phyloP scores from a whole-genome alignment of 1,284 basidiomycete genomes.

The Sanguinoderma infundibulare region DNA sequence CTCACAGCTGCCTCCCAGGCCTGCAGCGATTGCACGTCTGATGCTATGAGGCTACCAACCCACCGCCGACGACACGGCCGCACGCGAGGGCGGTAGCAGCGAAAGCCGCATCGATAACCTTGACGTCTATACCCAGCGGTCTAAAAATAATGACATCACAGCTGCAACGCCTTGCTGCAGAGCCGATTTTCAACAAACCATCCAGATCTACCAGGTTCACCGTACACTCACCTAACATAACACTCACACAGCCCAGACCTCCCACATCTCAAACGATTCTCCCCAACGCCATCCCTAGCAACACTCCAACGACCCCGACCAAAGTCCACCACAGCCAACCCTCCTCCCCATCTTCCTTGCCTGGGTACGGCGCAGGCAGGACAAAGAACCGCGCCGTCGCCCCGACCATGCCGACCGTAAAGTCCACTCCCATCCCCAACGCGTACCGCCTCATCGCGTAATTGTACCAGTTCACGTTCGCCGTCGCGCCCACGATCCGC shows the following conservation, averaged over 20 bases:
- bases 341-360: not conserved
- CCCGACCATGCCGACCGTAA: conserved; percentile 25
- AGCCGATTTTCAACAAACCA: too few relatives aligned
- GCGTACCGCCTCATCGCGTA: conserved; percentile 32
- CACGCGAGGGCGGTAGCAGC: too few relatives aligned
- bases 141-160: too few relatives aligned
- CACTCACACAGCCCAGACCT: too few relatives aligned
- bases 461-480: conserved; percentile 32
- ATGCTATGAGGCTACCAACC: not conserved
- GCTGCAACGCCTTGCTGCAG: too few relatives aligned
- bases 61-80: too few relatives aligned
- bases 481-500: conserved; percentile 31
- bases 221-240: not conserved
- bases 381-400: conserved; percentile 31
- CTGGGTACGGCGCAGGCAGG: conserved; percentile 22
- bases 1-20: too few relatives aligned
- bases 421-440: conserved; percentile 20
- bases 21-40: not conserved
- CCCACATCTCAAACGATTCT: conserved; percentile 2
- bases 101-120: too few relatives aligned
- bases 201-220: not conserved
- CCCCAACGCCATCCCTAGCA: conserved; percentile 10
- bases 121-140: too few relatives aligned
- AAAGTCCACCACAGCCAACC: conserved; percentile 7
- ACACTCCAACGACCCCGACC: conserved; percentile 6